Percentiles rank a stretch among this genome's conserved stretches.
phyloP scores from a whole-genome alignment of 129 eudicot genomes.

The Silybum marianum region DNA sequence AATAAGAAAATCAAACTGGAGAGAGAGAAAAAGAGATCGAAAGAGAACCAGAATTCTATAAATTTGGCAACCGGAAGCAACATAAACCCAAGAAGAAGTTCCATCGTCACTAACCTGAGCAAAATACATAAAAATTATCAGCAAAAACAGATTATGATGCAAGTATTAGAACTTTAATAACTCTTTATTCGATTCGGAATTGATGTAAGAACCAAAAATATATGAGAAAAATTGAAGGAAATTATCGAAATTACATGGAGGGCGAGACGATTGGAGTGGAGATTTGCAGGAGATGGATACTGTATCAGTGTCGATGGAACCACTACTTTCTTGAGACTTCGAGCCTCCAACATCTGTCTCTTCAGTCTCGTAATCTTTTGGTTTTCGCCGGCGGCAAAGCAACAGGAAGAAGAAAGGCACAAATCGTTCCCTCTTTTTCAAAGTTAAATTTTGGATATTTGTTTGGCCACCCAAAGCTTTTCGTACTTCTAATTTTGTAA shows the following conservation, averaged over 20 bases:
- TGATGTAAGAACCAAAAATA: not conserved
- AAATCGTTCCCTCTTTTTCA: constrained; percentile 2
- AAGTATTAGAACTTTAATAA: not conserved
- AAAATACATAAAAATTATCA: not conserved
- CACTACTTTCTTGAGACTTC: constrained; percentile 60
- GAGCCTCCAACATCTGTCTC: constrained; percentile 65
- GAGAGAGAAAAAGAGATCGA: not conserved
- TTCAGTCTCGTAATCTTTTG: not conserved
- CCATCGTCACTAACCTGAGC: constrained; percentile 46
- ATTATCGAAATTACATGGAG: constrained; percentile 42
- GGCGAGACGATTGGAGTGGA: constrained; percentile 83
- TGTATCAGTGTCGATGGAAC: constrained; percentile 51
- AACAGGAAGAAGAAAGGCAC: not conserved
- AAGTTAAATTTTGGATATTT: not conserved
- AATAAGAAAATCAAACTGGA: not conserved
- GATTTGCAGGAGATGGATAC: constrained; percentile 66
- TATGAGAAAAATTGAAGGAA: not conserved
- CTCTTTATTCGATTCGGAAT: not conserved
- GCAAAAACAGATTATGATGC: not conserved
- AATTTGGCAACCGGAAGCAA: constrained; percentile 66
- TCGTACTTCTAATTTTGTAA: not conserved
- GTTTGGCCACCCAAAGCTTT: no score
- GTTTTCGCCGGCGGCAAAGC: constrained; percentile 16
- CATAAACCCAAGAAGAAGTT: constrained; percentile 61
- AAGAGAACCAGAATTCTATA: constrained; percentile 50